Percentiles rank a stretch among this genome's conserved stretches.
Evolutionary conservation across 75 land plant species (phyloP).

Genomic region (Gnetum montanum): DNA sequence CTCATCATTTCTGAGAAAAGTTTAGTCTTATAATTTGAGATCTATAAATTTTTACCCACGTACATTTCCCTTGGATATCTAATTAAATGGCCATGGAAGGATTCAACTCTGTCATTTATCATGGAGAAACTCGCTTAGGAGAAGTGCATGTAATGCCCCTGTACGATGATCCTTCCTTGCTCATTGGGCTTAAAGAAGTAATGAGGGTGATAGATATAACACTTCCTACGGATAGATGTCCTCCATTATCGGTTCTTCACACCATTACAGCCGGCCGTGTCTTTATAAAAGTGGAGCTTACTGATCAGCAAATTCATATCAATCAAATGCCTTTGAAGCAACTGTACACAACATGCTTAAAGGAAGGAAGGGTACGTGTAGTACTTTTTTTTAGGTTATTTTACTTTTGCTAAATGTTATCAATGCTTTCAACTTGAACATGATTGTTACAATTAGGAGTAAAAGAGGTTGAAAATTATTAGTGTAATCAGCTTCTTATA

Average conservation of each 20-base stretch:
- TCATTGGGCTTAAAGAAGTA: slow-evolving; percentile 23
- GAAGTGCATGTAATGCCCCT: slow-evolving; percentile 36
- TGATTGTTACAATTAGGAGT: too few species aligned
- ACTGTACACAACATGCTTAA: slow-evolving; percentile 63
- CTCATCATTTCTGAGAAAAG: too few species aligned
- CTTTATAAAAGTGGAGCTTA: slow-evolving; percentile 57
- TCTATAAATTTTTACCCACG: too few species aligned
- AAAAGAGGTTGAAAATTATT: too few species aligned
- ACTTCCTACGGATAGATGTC: slow-evolving; percentile 69
- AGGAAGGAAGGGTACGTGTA: slow-evolving; percentile 59
- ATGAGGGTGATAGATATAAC: slow-evolving; percentile 61
- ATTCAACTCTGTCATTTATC: slow-evolving; percentile 30
- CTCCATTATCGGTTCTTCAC: slow-evolving; percentile 73
- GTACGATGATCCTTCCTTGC: slow-evolving; percentile 32
- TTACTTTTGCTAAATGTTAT: too few species aligned
- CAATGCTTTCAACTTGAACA: too few species aligned
- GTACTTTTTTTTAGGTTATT: background rate
- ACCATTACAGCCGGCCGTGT: slow-evolving; percentile 52
- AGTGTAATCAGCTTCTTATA: too few species aligned
- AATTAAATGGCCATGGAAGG: slow-evolving; percentile 3
- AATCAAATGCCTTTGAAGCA: slow-evolving; percentile 23
- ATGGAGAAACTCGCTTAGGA: slow-evolving; percentile 41
- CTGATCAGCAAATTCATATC: slow-evolving; percentile 11
- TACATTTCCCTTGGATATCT: slow-evolving; percentile 8
- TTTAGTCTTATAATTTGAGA: too few species aligned